Conservation (phyloP, 208 protist species). For the Acanthamoeba castellanii region DNA sequence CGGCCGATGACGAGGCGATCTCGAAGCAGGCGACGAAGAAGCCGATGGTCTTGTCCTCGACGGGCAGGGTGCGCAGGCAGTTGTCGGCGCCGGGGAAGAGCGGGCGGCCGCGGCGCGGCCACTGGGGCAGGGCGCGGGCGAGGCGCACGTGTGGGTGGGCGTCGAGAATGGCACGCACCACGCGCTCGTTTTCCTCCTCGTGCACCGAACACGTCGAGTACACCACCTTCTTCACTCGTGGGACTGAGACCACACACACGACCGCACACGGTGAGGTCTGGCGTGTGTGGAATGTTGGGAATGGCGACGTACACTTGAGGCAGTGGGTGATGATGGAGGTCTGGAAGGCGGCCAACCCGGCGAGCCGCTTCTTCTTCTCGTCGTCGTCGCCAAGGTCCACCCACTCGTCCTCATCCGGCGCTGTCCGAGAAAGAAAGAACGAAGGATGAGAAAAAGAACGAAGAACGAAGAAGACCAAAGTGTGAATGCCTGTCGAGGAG, state of each 20-base stretch:
- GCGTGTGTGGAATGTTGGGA: too few relatives aligned
- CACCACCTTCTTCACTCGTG: conserved; percentile 81
- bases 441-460: neutral
- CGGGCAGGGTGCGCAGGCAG: conserved; percentile 82
- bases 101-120: conserved; percentile 80
- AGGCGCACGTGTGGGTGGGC: conserved; percentile 27
- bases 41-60: conserved; percentile 82
- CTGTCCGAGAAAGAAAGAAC: neutral
- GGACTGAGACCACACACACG: conserved; percentile 63
- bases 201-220: conserved; percentile 91
- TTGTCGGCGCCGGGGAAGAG: conserved; percentile 38
- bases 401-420: conserved; percentile 4
- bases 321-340: conserved; percentile 27
- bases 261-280: too few relatives aligned
- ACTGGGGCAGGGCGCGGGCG: conserved; percentile 81
- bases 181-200: conserved; percentile 88
- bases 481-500: neutral
- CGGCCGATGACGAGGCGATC: neutral
- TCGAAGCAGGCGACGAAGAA: conserved; percentile 90
- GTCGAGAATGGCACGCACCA: conserved; percentile 83
- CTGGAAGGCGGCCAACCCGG: conserved; percentile 4
- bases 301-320: neutral
- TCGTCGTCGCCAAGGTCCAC: neutral
- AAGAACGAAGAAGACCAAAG: too few relatives aligned
- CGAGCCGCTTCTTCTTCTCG: neutral